Conservation (phyloP, 208 protist species). For the Trypanosoma mega region DNA sequence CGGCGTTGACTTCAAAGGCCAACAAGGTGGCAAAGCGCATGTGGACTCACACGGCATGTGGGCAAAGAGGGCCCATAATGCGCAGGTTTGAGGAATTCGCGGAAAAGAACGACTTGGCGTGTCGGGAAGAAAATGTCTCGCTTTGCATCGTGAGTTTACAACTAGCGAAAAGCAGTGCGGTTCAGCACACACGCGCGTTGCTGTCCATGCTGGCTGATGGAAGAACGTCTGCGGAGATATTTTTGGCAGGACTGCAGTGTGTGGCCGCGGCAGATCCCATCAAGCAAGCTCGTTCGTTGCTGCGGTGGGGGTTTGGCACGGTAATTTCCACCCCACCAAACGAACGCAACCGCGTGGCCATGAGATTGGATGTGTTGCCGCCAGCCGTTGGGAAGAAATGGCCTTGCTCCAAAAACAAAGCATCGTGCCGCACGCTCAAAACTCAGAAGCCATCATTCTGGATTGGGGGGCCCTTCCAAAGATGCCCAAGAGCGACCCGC, state of each 20-base stretch:
- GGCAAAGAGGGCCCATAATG: too few species aligned
- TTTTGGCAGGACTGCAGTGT: not conserved
- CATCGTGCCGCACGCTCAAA: not conserved
- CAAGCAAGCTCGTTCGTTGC: not conserved
- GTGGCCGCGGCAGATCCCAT: not conserved
- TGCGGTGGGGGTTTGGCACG: not conserved
- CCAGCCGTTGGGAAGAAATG: not conserved
- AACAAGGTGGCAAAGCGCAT: too few species aligned
- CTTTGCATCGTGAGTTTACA: too few species aligned
- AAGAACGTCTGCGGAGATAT: not conserved
- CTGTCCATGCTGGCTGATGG: not conserved
- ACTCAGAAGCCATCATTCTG: not conserved
- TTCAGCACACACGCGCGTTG: not conserved
- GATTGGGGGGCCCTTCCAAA: not conserved
- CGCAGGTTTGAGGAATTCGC: too few species aligned
- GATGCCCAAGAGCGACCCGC: not conserved
- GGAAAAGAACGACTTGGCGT: too few species aligned
- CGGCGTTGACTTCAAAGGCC: too few species aligned
- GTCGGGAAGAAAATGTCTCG: too few species aligned
- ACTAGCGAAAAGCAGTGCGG: not conserved
- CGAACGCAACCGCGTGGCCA: not conserved
- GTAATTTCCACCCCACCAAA: not conserved
- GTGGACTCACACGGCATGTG: too few species aligned
- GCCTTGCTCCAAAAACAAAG: not conserved
- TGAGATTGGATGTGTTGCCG: not conserved